phyloP scores from a whole-genome alignment of 2,329 filamentous ascomycete species.

The Cytospora paraplurivora region DNA sequence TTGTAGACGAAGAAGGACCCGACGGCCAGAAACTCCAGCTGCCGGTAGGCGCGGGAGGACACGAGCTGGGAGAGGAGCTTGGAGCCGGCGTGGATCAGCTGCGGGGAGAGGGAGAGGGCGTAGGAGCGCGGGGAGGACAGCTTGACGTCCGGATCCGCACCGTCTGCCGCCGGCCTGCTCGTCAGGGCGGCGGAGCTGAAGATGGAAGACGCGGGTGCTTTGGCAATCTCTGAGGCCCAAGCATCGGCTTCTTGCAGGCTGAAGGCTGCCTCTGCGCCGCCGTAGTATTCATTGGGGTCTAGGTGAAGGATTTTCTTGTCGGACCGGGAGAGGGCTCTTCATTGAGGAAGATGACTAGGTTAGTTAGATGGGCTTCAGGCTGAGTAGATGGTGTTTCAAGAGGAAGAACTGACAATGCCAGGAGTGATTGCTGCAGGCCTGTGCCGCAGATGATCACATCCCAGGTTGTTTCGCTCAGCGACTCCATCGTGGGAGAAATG shows the following conservation, averaged over 20 bases:
- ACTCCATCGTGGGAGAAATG: constrained; percentile 61
- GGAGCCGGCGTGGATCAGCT: constrained; percentile 83
- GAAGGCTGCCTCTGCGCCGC: constrained; percentile 81
- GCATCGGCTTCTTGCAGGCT: constrained; percentile 78
- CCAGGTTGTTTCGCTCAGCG: constrained; percentile 72
- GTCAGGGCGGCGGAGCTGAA: constrained; percentile 44
- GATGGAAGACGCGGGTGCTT: constrained; percentile 36
- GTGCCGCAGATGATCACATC: constrained; percentile 80
- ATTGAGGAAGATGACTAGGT: constrained; percentile 55
- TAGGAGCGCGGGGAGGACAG: constrained; percentile 73
- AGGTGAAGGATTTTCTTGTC: constrained; percentile 89
- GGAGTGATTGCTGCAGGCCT: constrained; percentile 74
- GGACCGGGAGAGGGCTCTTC: constrained; percentile 88
- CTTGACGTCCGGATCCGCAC: constrained; percentile 41
- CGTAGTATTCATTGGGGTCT: constrained; percentile 87
- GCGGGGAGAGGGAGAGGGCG: constrained; percentile 79
- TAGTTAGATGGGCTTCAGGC: constrained; percentile 64
- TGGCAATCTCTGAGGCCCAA: constrained; percentile 60
- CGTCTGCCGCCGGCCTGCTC: constrained; percentile 39
- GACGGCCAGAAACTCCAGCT: constrained; percentile 91
- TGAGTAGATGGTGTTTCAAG: constrained; percentile 13
- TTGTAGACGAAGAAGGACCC: constrained; percentile 87
- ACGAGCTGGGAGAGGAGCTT: constrained; percentile 77
- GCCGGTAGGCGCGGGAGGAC: constrained; percentile 84
- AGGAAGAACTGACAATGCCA: constrained; percentile 67